These are phyloP conservation scores for Cladosporium sp. DNA, from an alignment of 2,329 filamentous ascomycete genomes.

Conservation along the genomic window DNA sequence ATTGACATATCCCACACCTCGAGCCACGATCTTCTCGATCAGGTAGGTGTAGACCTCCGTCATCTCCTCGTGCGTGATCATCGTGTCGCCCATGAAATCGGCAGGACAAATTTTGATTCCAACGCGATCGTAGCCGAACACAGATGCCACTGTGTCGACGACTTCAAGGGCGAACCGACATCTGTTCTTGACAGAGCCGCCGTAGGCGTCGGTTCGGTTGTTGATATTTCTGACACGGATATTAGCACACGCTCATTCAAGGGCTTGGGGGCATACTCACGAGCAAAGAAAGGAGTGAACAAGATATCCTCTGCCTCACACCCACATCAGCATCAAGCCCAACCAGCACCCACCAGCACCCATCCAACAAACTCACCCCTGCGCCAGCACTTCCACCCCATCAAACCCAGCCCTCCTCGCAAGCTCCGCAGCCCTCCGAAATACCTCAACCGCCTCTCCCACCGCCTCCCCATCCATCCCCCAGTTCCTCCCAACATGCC, in stretches of 20 bases:
- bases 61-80: background rate
- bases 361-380: background rate
- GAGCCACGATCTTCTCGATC: background rate
- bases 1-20: background rate
- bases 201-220: background rate
- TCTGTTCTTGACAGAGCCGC: background rate
- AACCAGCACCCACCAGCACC: background rate
- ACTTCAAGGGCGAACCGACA: background rate
- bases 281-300: conserved; percentile 4
- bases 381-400: conserved; percentile 3
- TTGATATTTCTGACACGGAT: background rate
- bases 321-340: background rate
- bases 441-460: background rate
- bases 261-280: background rate
- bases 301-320: background rate
- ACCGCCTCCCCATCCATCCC: background rate
- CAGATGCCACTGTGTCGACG: background rate
- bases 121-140: background rate
- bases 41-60: conserved; percentile 3
- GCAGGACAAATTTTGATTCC: background rate
- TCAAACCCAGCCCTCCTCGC: background rate
- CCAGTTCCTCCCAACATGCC: background rate
- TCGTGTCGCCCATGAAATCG: background rate
- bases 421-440: background rate
- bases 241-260: background rate